Evolutionary conservation across 108 stramenopile genomes (phyloP), one percentile per base, ranked within the genome.

Genomic region (Cyclotella distinguenda): DNA sequence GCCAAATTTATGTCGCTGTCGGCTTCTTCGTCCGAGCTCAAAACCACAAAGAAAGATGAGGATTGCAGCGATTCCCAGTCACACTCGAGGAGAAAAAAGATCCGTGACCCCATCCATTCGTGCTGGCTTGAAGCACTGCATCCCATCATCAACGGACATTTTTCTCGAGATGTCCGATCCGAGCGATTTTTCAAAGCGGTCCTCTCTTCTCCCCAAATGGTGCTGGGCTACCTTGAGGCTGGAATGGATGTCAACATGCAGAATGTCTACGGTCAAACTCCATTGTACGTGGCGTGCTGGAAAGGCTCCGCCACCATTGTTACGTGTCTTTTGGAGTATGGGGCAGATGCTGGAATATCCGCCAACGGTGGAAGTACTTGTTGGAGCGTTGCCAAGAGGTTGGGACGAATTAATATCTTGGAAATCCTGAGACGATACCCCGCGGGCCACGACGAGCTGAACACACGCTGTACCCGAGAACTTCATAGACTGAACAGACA

Each of bases 251-350:
- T 93, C 31, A 59, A 89, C 56, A 38, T 59, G 18, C 68, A 53
- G 35, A 89, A 92, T 60, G 84, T 84, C 35, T 93, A 90, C 49
- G 86, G 86, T 4, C 92, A 93, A 45, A 82, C 86, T 6, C 75
- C 86, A 2, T 47, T 93, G 51, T 93, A 89, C 74, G 59, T 90
- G 28, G 82, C 86, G 8, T 81, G 78, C 26, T 90, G 85, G 88
- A 71, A 63, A 33, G 87, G 87, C 12, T 70, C 80, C 56, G 23
- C 48, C 6, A 47, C 55, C 0, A 65, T 82, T 31, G 77, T 84
- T 7, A 9, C 70, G 30, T 34, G 64, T 48, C 56, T 93, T 15
- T 57, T 93, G 26, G 60, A 86, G 13, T 79, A 64, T 65, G 88
- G 88, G 7, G 86, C 85, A 23, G 82, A 83, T 84, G 23, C 49